Conservation (phyloP, 257 asterid species). For the Phtheirospermum japonicum region DNA sequence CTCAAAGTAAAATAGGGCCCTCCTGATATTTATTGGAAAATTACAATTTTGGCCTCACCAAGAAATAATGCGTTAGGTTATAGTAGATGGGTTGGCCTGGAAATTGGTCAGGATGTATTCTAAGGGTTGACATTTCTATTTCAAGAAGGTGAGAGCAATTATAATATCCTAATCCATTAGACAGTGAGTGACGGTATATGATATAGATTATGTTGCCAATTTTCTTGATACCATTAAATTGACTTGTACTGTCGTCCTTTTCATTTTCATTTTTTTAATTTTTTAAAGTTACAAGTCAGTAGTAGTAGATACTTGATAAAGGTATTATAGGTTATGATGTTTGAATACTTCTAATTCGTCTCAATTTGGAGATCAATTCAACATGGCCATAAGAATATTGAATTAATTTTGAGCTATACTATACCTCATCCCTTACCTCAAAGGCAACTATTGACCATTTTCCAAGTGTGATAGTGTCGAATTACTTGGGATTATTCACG, state of each 20-base stretch:
- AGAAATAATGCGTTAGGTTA: not conserved
- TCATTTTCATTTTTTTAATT: constrained; percentile 4
- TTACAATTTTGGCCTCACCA: constrained; percentile 32
- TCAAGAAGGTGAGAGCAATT: constrained; percentile 41
- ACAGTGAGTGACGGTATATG: constrained; percentile 7
- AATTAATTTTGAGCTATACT: too few species aligned
- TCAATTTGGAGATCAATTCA: not conserved
- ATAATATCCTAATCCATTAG: constrained; percentile 24
- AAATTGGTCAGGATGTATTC: constrained; percentile 14
- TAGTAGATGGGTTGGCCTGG: not conserved
- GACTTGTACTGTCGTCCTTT: too few species aligned
- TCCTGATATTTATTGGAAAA: constrained; percentile 7
- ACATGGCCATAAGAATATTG: too few species aligned
- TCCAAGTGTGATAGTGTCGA: too few species aligned
- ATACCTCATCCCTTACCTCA: too few species aligned
- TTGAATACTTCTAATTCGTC: not conserved
- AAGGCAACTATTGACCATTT: too few species aligned
- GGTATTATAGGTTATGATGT: not conserved
- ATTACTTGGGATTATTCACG: too few species aligned
- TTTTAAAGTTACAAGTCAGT: constrained; percentile 1
- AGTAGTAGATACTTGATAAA: not conserved
- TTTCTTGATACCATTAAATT: not conserved
- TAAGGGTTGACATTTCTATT: constrained; percentile 34
- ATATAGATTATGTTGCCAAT: constrained; percentile 12
- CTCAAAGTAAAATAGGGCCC: constrained; percentile 24